phyloP scores from a whole-genome alignment of 2,329 filamentous ascomycete genomes.

The Aureobasidium sp. region DNA sequence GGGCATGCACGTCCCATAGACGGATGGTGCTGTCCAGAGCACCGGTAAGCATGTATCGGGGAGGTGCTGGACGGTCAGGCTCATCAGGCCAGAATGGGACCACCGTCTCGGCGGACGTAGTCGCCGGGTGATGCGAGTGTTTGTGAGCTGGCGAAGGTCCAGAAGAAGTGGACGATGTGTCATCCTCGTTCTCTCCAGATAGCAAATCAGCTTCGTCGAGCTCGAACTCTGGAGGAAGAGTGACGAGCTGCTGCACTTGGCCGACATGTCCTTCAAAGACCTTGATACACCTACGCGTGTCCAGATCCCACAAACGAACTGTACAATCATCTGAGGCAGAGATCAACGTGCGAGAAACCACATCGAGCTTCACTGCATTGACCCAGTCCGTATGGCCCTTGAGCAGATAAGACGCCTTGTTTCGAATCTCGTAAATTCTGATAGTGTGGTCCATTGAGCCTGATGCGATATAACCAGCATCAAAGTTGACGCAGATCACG shows the following conservation, averaged over 20 bases:
- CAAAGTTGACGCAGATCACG: conserved; percentile 83
- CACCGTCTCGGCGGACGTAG: neutral
- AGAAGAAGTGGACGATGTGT: conserved; percentile 26
- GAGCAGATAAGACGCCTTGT: conserved; percentile 71
- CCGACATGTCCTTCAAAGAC: conserved; percentile 85
- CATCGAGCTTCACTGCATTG: conserved; percentile 87
- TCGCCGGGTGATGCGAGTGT: conserved; percentile 16
- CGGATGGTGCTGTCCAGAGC: conserved; percentile 87
- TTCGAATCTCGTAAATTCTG: conserved; percentile 87
- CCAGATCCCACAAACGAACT: conserved; percentile 86
- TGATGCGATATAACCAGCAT: conserved; percentile 74
- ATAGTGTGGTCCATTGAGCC: conserved; percentile 85
- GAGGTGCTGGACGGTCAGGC: conserved; percentile 62
- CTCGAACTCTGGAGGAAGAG: conserved; percentile 81
- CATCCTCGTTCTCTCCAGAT: conserved; percentile 49
- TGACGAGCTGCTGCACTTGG: conserved; percentile 85
- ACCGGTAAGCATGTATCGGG: conserved; percentile 87
- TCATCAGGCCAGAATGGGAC: conserved; percentile 52
- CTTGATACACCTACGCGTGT: conserved; percentile 69
- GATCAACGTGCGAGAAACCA: conserved; percentile 73
- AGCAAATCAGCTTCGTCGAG: conserved; percentile 63
- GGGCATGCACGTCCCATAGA: conserved; percentile 68
- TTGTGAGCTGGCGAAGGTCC: conserved; percentile 16
- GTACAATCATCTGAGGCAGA: conserved; percentile 87
- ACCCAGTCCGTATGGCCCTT: conserved; percentile 91